Percentiles rank a stretch among this genome's conserved stretches.
Evolutionary conservation across 805 yeast species (phyloP).

Genomic region (Candida glaebosa): DNA sequence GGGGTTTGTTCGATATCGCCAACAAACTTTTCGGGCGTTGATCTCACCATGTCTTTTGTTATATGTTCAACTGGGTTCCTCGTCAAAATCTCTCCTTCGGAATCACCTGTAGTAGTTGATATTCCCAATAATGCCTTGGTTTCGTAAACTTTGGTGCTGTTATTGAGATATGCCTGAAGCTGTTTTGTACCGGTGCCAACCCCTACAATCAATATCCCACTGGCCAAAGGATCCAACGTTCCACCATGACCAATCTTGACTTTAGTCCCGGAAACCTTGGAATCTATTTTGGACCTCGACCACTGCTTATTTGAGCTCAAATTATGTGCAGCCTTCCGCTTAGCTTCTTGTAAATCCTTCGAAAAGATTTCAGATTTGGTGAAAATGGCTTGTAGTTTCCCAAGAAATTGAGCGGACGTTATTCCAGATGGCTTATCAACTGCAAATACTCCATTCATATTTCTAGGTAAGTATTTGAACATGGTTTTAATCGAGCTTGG

Average conservation of each 20-base stretch:
- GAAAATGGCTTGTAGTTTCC: slow-evolving; percentile 60
- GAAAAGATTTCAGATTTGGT: slow-evolving; percentile 57
- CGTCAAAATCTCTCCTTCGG: slow-evolving; percentile 77
- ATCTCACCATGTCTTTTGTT: slow-evolving; percentile 47
- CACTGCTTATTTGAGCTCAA: slow-evolving; percentile 35
- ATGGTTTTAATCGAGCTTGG: slow-evolving; percentile 2
- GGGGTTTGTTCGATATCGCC: slow-evolving; percentile 88
- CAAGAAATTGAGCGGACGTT: slow-evolving; percentile 71
- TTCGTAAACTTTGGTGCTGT: slow-evolving; percentile 75
- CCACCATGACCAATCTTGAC: slow-evolving; percentile 98
- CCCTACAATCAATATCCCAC: slow-evolving; percentile 91
- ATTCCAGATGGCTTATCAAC: slow-evolving; percentile 85
- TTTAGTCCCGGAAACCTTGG: slow-evolving; percentile 50
- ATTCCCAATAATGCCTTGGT: slow-evolving; percentile 85
- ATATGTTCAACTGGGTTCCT: slow-evolving; percentile 56
- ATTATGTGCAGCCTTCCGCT: slow-evolving; percentile 41
- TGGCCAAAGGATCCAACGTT: slow-evolving; percentile 90
- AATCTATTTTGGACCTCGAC: slow-evolving; percentile 47
- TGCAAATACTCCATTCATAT: slow-evolving; percentile 92
- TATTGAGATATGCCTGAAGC: slow-evolving; percentile 66
- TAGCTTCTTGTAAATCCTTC: slow-evolving; percentile 48
- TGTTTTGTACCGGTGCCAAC: slow-evolving; percentile 89
- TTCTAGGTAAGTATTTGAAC: slow-evolving; percentile 6
- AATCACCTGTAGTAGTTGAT: slow-evolving; percentile 90
- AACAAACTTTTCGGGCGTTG: slow-evolving; percentile 59